Evolutionary conservation across 176 grass and related monocot species (phyloP).

Genomic region (Phoenix roebelenii): DNA sequence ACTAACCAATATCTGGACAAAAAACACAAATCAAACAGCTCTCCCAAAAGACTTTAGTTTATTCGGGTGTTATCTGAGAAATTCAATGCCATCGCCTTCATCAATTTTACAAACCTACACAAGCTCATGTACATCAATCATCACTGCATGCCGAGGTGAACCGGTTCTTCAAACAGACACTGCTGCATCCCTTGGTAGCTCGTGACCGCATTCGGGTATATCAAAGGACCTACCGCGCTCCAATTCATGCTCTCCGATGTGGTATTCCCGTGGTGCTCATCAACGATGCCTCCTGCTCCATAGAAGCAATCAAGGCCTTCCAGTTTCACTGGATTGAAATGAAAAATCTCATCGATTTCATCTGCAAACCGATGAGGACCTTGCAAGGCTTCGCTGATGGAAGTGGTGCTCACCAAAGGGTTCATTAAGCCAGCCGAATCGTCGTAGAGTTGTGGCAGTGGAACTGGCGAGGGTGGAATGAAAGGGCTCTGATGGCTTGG

Average conservation of each 20-base stretch:
- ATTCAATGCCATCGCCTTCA: slow-evolving; percentile 10
- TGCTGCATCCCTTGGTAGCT: slow-evolving; percentile 24
- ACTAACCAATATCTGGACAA: slow-evolving; percentile 7
- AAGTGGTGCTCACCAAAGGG: too few relatives aligned
- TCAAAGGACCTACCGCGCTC: slow-evolving; percentile 24
- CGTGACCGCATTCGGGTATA: slow-evolving; percentile 16
- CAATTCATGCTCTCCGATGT: slow-evolving; percentile 14
- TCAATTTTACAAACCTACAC: slow-evolving; percentile 19
- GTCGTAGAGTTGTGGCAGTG: too few relatives aligned
- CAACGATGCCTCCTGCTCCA: not conserved
- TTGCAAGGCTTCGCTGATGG: too few relatives aligned
- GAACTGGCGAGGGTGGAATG: too few relatives aligned
- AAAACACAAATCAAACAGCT: slow-evolving; percentile 14
- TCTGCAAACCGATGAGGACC: not conserved
- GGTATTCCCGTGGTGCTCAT: too few relatives aligned
- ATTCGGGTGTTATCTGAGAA: slow-evolving; percentile 11
- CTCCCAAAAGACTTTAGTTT: not conserved
- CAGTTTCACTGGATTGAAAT: slow-evolving; percentile 28
- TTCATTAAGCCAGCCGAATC: too few relatives aligned
- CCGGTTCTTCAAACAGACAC: slow-evolving; percentile 12
- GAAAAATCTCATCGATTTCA: slow-evolving; percentile 34
- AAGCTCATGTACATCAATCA: not conserved
- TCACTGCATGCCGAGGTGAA: slow-evolving; percentile 21
- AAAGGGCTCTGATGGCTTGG: too few relatives aligned
- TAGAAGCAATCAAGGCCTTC: slow-evolving; percentile 25